Evolutionary conservation across 2,329 filamentous ascomycete species (phyloP), one percentile per base, ranked within the genome.

Genomic region (Setomelanomma holmii): DNA sequence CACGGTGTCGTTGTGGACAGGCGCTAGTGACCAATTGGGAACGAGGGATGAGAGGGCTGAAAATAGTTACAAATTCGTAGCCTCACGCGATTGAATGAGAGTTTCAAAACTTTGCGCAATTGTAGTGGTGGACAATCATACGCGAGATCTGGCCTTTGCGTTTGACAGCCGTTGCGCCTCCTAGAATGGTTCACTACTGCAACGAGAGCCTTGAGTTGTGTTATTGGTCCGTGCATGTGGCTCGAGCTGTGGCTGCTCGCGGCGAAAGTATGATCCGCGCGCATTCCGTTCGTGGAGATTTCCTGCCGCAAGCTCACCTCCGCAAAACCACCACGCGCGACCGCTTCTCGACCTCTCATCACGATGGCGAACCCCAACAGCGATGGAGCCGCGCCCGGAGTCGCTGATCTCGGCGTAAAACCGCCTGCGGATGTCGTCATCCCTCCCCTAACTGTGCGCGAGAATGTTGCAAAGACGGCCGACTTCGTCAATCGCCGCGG

Each of bases 401-500:
- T 45, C 40, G 40, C 50, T 35, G 68, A 69, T 8, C 60, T 71
- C 43, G 53, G 54, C 20, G 59, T 60, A 73, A 93, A 92, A 74
- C 87, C 91, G 27, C 93, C 93, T 3, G 79, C 87, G 52, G 91
- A 92, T 57, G 84, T 96, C 59, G 90, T 97, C 50, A 84, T 97
- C 48, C 95, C 95, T 19, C 95, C 86, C 0, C 85, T 87, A 72
- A 90, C 93, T 71, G 92, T 97, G 68, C 88, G 92, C 80, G 81
- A 82, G 17, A 84, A 93, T 62, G 87, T 99, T 69, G 93, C 97
- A 76, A 98, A 96, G 79, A 96, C 93, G 11, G 93, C 95, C 46
- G 92, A 92, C 40, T 98, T 96, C 73, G 90, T 97, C 52, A 87
- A 88, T 53, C 83, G 86, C 63, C 85, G 85, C 67, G 85, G 84